Evolutionary conservation across 805 yeast species (phyloP), one percentile per base, ranked within the genome.

Genomic region (Spathaspora sp.): DNA sequence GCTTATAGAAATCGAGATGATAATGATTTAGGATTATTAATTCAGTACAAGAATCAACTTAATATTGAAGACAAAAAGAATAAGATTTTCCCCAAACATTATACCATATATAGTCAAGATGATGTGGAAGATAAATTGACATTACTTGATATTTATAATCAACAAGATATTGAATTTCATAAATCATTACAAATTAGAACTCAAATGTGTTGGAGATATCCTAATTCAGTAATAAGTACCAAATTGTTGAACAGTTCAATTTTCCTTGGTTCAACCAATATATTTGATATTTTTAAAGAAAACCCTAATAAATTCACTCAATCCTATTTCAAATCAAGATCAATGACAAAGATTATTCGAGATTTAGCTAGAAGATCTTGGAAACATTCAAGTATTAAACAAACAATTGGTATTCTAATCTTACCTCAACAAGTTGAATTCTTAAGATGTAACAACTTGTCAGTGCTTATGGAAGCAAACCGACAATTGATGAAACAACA

Each of bases 301-400:
- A 69, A 55, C 54, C 65, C 55, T 51, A 67, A 53, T 18, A 67
- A 69, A 55, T 68, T 54, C 61, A 67, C 53, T 49, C 80, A 68
- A 58, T 55, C 59, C 2, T 74, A 75, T 55, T 71, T 73, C 57
- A 50, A 66, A 48, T 70, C 70, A 52, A 77, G 82, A 56, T 77
- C 90, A 4, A 69, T 84, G 38, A 78, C 79, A 19, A 87, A 87
- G 62, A 76, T 92, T 20, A 79, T 91, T 42, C 81, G 98, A 62
- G 97, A 91, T 62, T 69, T 93, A 52, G 96, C 96, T 2, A 81
- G 98, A 67, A 81, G 96, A 56, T 86, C 97, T 1, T 94, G 99
- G 99, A 81, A 80, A 60, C 97, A 91, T 64, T 75, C 86, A 0
- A 60, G 62, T 5, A 63, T 68, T 9, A 75, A 76, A 55, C 89